Base-by-base conservation (phyloP, 257 asterid species). In the Thymus mandschuricus region DNA sequence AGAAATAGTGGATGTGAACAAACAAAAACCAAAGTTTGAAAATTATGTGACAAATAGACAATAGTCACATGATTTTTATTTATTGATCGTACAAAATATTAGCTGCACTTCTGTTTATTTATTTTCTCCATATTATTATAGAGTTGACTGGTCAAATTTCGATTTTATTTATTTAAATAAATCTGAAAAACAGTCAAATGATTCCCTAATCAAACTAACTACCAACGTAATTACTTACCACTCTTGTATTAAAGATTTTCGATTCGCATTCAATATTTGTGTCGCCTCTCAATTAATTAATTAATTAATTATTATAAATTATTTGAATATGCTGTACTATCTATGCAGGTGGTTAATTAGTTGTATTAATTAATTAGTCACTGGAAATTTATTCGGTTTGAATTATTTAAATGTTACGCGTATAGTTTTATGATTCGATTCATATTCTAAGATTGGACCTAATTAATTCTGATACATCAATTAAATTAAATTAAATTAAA, bases 111-210 rank as follows among this genome's bases (percentile, higher is more conserved):
- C 30, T 46, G 71, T 64, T 65, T 34, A 66, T 41, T 29, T 58
- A 21, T 21, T 21, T 21, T 21, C 21, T 21, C 31, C 57, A 56
- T 48, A 78, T 65, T 54, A 67, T 72, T 66, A 12, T 64, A 57
- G 43, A 6, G 46, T 78, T 78, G 82, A 78, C 82, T 31, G 76
- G 82, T 78, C 82, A 73, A 73, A 35, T n/a, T 38, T 73, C 56
- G 40, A 56, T 56, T 63, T 38, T 1, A 6, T 4, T 38, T 38
- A 4, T 78, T 72, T 67, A 68, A 78, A 68, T 52, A 11, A 65
- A 62, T 29, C 70, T 57, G 52, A 59, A 21, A 21, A 21, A 59
- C 70, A 56, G 75, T 73, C 73, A 73, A 74, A 73, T 73, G 79
- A 78, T 78, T 78, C 82, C 82, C 70, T 21, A 69, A 72, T 27